Conservation (phyloP, 2,329 filamentous ascomycete genomes). For the Hypoxylon sp. region DNA sequence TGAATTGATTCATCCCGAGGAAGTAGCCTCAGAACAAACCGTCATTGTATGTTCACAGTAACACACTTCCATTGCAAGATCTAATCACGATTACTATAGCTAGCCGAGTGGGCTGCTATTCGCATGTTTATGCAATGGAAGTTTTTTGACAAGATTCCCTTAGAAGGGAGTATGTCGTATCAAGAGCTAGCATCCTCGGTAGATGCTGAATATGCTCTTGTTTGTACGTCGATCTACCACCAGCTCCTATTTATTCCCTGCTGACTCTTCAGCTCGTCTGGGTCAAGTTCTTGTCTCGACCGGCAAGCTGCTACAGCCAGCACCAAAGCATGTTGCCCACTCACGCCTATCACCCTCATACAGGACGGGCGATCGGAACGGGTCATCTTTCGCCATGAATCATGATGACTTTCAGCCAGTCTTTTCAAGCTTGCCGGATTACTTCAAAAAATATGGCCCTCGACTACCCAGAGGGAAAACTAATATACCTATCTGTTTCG, state of each 20-base stretch:
- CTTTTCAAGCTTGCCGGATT: not conserved
- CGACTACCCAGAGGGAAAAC: not conserved
- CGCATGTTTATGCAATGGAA: slow-evolving; percentile 1
- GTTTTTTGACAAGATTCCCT: slow-evolving; percentile 3
- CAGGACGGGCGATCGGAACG: not conserved
- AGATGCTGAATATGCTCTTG: not conserved
- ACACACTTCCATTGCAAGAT: no score
- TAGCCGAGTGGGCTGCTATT: slow-evolving; percentile 1
- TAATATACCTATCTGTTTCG: not conserved
- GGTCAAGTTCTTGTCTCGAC: not conserved
- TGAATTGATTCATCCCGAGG: slow-evolving; percentile 2
- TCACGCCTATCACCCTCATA: not conserved
- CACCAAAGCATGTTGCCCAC: slow-evolving; percentile 1
- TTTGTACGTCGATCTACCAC: no score
- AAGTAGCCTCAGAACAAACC: slow-evolving; percentile 5
- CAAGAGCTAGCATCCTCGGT: not conserved
- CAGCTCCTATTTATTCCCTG: no score
- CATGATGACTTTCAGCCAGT: not conserved
- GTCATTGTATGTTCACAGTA: slow-evolving; percentile 1
- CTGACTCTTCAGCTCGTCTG: no score
- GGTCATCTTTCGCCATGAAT: not conserved
- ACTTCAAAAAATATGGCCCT: slow-evolving; percentile 2
- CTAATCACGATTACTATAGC: no score
- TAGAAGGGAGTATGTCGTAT: not conserved
- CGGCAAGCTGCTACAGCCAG: not conserved